Evolutionary conservation across 805 yeast genomes (phyloP).

Genomic region (Saccharomyces jurei): DNA sequence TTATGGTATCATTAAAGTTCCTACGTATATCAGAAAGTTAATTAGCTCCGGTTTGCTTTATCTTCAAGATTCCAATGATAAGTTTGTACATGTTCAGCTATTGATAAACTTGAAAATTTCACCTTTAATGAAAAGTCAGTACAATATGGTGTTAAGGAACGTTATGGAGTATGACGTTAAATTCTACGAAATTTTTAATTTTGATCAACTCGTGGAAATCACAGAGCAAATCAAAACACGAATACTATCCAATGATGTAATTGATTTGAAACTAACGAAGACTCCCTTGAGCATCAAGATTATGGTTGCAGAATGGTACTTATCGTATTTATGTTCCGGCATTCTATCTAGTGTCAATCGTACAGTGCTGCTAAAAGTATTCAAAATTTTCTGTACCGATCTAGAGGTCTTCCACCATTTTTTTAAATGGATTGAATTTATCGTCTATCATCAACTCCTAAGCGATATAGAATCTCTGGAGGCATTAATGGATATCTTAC

Average conservation of each 20-base stretch:
- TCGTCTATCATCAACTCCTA: conserved; percentile 27
- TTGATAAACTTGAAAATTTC: conserved; percentile 51
- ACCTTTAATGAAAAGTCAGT: conserved; percentile 43
- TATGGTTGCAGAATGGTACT: conserved; percentile 41
- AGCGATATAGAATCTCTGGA: conserved; percentile 24
- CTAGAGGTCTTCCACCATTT: conserved; percentile 26
- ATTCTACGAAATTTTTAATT: conserved; percentile 28
- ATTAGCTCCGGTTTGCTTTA: conserved; percentile 84
- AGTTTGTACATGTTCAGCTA: conserved; percentile 45
- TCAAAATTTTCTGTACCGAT: conserved; percentile 17
- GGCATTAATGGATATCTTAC: conserved; percentile 23
- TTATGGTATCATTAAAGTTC: conserved; percentile 38
- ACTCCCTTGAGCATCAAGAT: conserved; percentile 39
- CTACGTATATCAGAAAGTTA: conserved; percentile 64
- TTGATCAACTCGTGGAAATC: conserved; percentile 26
- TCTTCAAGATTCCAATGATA: conserved; percentile 43
- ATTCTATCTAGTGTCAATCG: conserved; percentile 18
- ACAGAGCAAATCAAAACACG: conserved; percentile 27
- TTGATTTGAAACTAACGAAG: conserved; percentile 10
- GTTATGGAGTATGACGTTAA: conserved; percentile 36
- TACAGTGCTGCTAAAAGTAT: conserved; percentile 13
- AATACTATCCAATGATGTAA: conserved; percentile 13
- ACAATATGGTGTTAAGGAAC: conserved; percentile 46
- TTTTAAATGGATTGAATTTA: conserved; percentile 30
- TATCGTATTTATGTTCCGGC: conserved; percentile 35